Conservation (phyloP, 192 early-diverging fungal genomes). For the Mortierella hygrophila region DNA sequence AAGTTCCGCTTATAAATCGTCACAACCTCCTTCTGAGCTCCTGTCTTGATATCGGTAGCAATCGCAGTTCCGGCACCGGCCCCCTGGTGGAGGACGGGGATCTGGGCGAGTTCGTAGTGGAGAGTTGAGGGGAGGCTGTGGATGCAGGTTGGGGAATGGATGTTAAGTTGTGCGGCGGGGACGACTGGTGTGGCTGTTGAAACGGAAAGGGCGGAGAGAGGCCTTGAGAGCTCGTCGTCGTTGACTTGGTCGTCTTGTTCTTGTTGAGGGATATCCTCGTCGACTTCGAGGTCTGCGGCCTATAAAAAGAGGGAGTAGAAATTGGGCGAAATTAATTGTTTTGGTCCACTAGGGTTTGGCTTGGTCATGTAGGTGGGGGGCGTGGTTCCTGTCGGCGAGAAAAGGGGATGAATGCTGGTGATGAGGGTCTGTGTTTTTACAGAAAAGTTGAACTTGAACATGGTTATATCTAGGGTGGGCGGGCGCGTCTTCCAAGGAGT, state of each 20-base stretch:
- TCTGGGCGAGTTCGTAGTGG: conserved; percentile 47
- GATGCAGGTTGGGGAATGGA: conserved; percentile 28
- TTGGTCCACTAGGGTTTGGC: neutral
- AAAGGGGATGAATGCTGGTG: neutral
- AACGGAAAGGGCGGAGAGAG: conserved; percentile 29
- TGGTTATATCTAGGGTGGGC: neutral
- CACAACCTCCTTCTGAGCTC: conserved; percentile 33
- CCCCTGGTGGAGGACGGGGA: conserved; percentile 34
- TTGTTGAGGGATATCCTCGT: conserved; percentile 30
- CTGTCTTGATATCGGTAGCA: conserved; percentile 24
- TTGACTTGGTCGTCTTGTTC: conserved; percentile 26
- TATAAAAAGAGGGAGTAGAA: conserved; percentile 1
- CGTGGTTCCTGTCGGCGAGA: neutral
- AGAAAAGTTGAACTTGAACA: conserved; percentile 58
- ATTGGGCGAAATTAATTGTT: conserved; percentile 2
- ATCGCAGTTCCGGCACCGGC: conserved; percentile 37
- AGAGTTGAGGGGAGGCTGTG: conserved; percentile 33
- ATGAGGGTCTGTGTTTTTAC: conserved; percentile 14
- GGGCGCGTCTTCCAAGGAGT: neutral
- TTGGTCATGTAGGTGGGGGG: neutral
- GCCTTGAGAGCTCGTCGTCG: conserved; percentile 20
- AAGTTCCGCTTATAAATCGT: conserved; percentile 78
- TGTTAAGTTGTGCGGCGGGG: conserved; percentile 34
- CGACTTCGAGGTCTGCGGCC: conserved; percentile 52
- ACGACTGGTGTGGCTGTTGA: conserved; percentile 1